These are phyloP conservation scores for Boletus bicolor DNA, from an alignment of 768 basidiomycete genomes.

Conservation along the genomic window DNA sequence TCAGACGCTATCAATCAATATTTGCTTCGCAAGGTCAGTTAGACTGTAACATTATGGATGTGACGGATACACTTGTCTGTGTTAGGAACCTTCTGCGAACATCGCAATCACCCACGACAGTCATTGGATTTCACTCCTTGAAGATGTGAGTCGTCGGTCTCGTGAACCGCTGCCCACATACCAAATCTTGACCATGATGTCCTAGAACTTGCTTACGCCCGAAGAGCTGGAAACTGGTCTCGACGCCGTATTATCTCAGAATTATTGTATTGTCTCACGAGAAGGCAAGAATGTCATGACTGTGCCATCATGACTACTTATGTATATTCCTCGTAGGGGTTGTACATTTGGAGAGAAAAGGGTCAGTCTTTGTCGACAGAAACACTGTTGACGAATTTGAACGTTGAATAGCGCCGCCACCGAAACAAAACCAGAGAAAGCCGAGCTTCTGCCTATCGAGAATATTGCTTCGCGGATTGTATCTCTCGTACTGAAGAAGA, in stretches of 20 bases:
- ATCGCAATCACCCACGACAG: slow-evolving; percentile 6
- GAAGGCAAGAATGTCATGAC: neutral
- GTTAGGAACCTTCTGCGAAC: slow-evolving; percentile 3
- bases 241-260: neutral
- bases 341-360: neutral
- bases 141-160: neutral
- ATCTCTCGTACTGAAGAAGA: neutral
- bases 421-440: neutral
- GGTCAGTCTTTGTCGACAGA: neutral
- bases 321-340: neutral
- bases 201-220: neutral
- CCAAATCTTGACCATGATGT: neutral
- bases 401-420: neutral
- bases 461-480: neutral
- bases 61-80: neutral
- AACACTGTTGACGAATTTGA: neutral
- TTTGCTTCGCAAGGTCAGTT: neutral
- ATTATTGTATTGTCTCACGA: neutral
- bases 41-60: neutral
- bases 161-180: neutral
- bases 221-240: neutral
- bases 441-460: neutral
- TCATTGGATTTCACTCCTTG: slow-evolving; percentile 8
- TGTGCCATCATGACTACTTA: neutral
- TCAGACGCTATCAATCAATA: slow-evolving; percentile 4